Base-by-base conservation (phyloP, 2,329 filamentous ascomycete species). In the Aspergillus fumigatus region DNA sequence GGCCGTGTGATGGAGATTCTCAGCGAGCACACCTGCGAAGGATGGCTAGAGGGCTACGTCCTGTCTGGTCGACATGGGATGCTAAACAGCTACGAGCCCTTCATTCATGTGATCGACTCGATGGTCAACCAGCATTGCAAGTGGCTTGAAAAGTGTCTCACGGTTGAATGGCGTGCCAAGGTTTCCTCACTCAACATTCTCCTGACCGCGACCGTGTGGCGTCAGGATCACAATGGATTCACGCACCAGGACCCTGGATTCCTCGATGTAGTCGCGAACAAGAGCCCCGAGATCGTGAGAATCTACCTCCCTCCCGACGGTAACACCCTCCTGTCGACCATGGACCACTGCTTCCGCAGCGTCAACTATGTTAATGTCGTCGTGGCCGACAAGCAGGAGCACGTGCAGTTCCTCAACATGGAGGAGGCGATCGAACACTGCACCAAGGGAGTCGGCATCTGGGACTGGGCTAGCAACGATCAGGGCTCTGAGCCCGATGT, bases 41-140 rank as follows among this genome's bases (percentile, higher is more conserved):
- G 88, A 26, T 92, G 88, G 88, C 79, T 92, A 17, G 88, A 92
- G 76, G 89, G 89, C 3, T 92, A 92, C 69, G 75, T 90, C 45
- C 79, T 92, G 2, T 89, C 84, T 54, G 89, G 89, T 27, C 82
- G 89, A 4, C 88, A 92, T 62, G 88, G 89, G 11, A 70, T 92
- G 57, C 81, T 92, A 57, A 92, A 91, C 80, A 88, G 85, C 69
- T 92, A 92, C 75, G 89, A 92, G 72, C 88, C 88, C 0, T 92
- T 92, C 69, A 89, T 92, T 57, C 88, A 92, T 68, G 84, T 92
- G 65, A 90, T 92, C 65, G 88, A 92, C 72, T 90, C 87, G 1
- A 92, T 92, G 88, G 88, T 92, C 58, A 91, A 90, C 71, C 88
- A 90, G 76, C 88, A 92, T 75, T 90, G 88, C 78, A 92, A 92